Conservation (phyloP, 1,139 yeast genomes). For the Diutina siamensis region DNA sequence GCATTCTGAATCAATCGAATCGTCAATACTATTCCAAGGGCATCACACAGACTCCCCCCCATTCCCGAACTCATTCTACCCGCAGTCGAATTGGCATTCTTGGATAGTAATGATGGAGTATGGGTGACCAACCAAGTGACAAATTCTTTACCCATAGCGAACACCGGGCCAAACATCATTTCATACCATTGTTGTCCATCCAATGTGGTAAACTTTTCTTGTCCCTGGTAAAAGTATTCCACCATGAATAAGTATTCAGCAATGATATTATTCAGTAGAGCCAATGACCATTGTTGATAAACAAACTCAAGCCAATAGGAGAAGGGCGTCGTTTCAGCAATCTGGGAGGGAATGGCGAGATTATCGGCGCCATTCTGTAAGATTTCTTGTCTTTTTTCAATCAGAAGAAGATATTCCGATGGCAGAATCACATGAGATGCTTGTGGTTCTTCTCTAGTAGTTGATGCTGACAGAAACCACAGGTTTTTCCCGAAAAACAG, state of each 20-base stretch:
- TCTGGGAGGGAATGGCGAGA: slow-evolving; percentile 70
- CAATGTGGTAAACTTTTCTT: slow-evolving; percentile 21
- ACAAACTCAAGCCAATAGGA: slow-evolving; percentile 63
- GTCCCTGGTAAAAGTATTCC: slow-evolving; percentile 53
- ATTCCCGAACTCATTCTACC: neutral
- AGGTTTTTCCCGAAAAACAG: neutral
- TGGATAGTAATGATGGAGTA: slow-evolving; percentile 10
- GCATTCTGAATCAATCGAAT: slow-evolving; percentile 60
- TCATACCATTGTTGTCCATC: slow-evolving; percentile 31
- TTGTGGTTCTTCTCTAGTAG: neutral
- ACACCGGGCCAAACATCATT: slow-evolving; percentile 39
- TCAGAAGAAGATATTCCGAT: slow-evolving; percentile 43
- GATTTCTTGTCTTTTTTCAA: slow-evolving; percentile 43
- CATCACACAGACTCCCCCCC: slow-evolving; percentile 38
- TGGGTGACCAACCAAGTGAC: slow-evolving; percentile 24
- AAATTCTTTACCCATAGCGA: slow-evolving; percentile 32
- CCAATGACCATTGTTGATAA: slow-evolving; percentile 62
- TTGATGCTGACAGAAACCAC: slow-evolving; percentile 3
- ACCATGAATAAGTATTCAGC: slow-evolving; percentile 68
- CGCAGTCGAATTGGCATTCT: slow-evolving; percentile 2
- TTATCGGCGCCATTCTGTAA: slow-evolving; percentile 15
- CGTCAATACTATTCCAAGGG: slow-evolving; percentile 67
- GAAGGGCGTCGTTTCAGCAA: slow-evolving; percentile 67
- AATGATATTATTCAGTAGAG: slow-evolving; percentile 64
- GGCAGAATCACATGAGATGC: slow-evolving; percentile 11